phyloP scores from a whole-genome alignment of 352 stramenopile species.

The Pythium diclinum region DNA sequence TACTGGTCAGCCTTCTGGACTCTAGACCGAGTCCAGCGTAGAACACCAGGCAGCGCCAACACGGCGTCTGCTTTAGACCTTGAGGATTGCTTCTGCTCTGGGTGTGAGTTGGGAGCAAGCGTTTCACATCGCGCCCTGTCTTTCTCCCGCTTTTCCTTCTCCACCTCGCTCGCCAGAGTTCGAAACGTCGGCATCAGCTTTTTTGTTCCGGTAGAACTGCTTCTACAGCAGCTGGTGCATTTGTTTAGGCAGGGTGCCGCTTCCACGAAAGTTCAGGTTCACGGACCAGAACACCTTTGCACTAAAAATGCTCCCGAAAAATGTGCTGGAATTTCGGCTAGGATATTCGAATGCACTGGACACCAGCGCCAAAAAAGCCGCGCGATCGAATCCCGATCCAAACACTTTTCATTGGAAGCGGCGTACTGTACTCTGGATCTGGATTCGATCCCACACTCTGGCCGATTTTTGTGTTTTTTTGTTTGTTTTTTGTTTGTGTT shows the following conservation, averaged over 20 bases:
- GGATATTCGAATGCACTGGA: neutral
- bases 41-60: neutral
- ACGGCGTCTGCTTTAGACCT: constrained; percentile 5
- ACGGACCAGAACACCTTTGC: neutral
- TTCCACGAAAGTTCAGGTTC: constrained; percentile 26
- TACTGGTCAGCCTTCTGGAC: neutral
- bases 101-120: constrained; percentile 6
- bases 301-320: neutral
- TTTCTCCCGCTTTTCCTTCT: constrained; percentile 12
- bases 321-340: neutral
- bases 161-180: neutral
- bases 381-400: neutral
- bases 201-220: constrained; percentile 12
- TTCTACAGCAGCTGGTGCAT: constrained; percentile 20
- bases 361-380: neutral
- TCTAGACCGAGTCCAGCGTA: neutral
- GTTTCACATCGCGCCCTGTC: constrained; percentile 17
- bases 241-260: constrained; percentile 12
- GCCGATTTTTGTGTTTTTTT: neutral
- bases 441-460: neutral
- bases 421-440: neutral
- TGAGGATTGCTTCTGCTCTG: constrained; percentile 8
- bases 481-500: constrained; percentile 1
- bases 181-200: constrained; percentile 30
- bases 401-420: neutral